phyloP scores from a whole-genome alignment of 352 stramenopile genomes.

The Globisporangium apiculatum region DNA sequence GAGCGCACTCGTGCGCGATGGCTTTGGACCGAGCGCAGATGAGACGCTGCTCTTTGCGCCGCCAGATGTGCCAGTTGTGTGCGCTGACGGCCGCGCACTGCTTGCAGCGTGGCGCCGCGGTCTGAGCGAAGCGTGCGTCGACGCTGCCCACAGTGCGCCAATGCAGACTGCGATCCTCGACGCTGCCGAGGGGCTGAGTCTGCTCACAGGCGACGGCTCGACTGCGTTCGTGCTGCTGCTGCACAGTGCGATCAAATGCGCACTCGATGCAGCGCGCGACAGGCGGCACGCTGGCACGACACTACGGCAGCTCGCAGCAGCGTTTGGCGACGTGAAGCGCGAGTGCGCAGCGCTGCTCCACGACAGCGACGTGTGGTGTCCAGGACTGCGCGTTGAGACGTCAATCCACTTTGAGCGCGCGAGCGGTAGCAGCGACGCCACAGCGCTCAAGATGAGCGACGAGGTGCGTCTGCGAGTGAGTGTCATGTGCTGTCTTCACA shows the following conservation, averaged over 20 bases:
- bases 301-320: conserved; percentile 19
- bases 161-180: conserved; percentile 42
- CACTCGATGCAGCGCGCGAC: conserved; percentile 5
- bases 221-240: conserved; percentile 59
- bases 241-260: conserved; percentile 18
- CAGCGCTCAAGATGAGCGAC: conserved; percentile 14
- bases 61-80: conserved; percentile 49
- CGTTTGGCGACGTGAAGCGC: conserved; percentile 36
- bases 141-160: background rate
- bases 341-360: conserved; percentile 10
- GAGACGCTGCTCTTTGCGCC: conserved; percentile 53
- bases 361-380: background rate
- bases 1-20: conserved; percentile 23
- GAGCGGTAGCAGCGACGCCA: background rate
- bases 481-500: too few species aligned
- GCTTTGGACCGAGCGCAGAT: conserved; percentile 43
- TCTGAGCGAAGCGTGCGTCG: conserved; percentile 6
- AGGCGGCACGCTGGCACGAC: background rate
- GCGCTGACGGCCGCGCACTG: conserved; percentile 40
- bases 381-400: background rate
- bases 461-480: conserved; percentile 1
- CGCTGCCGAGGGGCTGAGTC: conserved; percentile 39
- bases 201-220: conserved; percentile 42
- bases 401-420: background rate
- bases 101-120: conserved; percentile 33